Conservation (phyloP, 768 basidiomycete species). For the Boletus eberwhitei region DNA sequence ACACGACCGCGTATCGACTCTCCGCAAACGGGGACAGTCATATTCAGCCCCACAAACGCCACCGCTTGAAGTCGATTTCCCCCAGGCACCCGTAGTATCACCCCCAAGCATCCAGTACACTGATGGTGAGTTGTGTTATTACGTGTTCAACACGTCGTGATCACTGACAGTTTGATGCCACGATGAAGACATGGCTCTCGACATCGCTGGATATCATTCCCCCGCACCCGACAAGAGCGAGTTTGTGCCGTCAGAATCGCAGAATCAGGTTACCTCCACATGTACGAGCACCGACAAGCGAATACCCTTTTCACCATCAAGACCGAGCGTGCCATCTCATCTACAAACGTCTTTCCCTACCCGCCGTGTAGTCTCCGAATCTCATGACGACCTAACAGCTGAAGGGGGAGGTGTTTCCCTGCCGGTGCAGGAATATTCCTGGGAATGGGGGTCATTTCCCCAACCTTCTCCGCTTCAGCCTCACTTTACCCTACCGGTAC, state of each 20-base stretch:
- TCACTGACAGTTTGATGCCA: slow-evolving; percentile 6
- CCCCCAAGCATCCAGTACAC: slow-evolving; percentile 62
- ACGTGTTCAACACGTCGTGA: not conserved
- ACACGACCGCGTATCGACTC: slow-evolving; percentile 11
- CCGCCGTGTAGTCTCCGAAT: slow-evolving; percentile 59
- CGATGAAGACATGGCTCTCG: slow-evolving; percentile 67
- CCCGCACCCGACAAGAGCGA: slow-evolving; percentile 2
- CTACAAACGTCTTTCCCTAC: slow-evolving; percentile 34
- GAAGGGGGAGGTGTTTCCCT: slow-evolving; percentile 14
- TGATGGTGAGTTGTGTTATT: slow-evolving; percentile 39
- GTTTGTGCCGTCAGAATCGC: slow-evolving; percentile 1
- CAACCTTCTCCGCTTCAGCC: slow-evolving; percentile 66
- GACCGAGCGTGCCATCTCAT: slow-evolving; percentile 17
- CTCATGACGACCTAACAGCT: slow-evolving; percentile 43
- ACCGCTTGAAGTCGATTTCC: slow-evolving; percentile 42
- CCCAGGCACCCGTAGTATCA: slow-evolving; percentile 40
- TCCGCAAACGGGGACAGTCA: slow-evolving; percentile 24
- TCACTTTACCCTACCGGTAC: slow-evolving; percentile 35
- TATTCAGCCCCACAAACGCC: slow-evolving; percentile 31
- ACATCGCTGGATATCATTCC: slow-evolving; percentile 78
- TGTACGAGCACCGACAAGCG: slow-evolving; percentile 2
- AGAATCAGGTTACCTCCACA: slow-evolving; percentile 10
- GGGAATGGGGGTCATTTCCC: slow-evolving; percentile 94
- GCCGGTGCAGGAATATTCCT: slow-evolving; percentile 69
- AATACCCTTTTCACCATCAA: slow-evolving; percentile 22